Base-by-base conservation (phyloP, 2,329 filamentous ascomycete genomes). In the Penicillium decumbens region DNA sequence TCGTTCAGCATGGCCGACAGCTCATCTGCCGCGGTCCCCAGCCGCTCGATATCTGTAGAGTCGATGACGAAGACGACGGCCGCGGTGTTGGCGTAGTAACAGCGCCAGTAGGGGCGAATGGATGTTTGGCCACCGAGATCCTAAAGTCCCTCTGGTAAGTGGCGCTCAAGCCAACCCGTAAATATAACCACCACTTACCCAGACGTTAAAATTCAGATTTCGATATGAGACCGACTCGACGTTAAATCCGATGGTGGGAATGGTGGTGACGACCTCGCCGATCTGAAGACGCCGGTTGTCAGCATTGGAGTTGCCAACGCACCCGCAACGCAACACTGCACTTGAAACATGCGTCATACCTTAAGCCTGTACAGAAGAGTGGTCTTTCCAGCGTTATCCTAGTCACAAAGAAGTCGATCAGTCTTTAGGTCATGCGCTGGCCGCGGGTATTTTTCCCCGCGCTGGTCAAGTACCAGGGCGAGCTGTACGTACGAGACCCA, bases 351-450 rank as follows among this genome's bases (percentile, higher is more conserved):
- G 27, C 27, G 43, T 47, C 64, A 41, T 72, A 95, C 89, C 86
- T 96, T 96, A 61, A 98, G 77, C 73, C 92, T 87, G 77, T 98
- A 98, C 50, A 98, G 78, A 52, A 98, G 79, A 28, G 93, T 98
- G 38, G 93, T 98, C 77, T 98, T 98, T 71, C 93, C 93, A 41
- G 93, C 93, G 73, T 97, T 97, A 74, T 98, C 93, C 89, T 97
- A 68, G 32, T 57, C 43, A 12, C 45, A 24, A 40, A 37, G 38
- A 41, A 33, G 24, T n/a, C 18, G 3, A 38, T 61, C 40, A 60
- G 57, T 37, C 35, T 46, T 47, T 43, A n/a, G 13, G 39, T 44
- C 24, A 29, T 41, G 39, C 35, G 9, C n/a, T 28, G 29, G 37
- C 37, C 24, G 40, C 23, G 45, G 37, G 20, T 42, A 44, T 47